Conservation (phyloP, 2,329 filamentous ascomycete genomes). For the Neofusicoccum sp. region DNA sequence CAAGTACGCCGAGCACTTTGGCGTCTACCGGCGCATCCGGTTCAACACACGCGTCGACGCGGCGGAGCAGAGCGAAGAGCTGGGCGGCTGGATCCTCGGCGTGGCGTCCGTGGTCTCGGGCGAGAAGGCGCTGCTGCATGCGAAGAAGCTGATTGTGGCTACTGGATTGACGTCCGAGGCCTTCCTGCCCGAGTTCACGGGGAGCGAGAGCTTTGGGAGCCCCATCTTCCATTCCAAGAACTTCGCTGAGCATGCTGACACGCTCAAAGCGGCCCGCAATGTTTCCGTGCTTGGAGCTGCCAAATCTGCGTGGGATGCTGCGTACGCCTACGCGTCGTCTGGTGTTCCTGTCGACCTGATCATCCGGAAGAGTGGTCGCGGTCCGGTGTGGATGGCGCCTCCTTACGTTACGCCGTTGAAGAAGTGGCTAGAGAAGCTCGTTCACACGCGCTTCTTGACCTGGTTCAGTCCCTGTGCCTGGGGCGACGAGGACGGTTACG, state of each 20-base stretch:
- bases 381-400: slow-evolving; percentile 60
- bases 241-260: slow-evolving; percentile 43
- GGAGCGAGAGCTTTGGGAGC: slow-evolving; percentile 50
- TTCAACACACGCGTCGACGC: slow-evolving; percentile 53
- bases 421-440: slow-evolving; percentile 65
- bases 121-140: slow-evolving; percentile 25
- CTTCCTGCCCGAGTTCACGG: slow-evolving; percentile 53
- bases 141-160: slow-evolving; percentile 58
- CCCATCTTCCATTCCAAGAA: slow-evolving; percentile 60
- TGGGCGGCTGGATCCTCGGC: slow-evolving; percentile 32
- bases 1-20: slow-evolving; percentile 47
- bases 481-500: slow-evolving; percentile 62
- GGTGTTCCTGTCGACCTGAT: slow-evolving; percentile 51
- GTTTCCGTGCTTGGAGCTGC: slow-evolving; percentile 59
- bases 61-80: slow-evolving; percentile 42
- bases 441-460: slow-evolving; percentile 64
- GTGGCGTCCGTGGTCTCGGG: not conserved
- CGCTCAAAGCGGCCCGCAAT: slow-evolving; percentile 30
- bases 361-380: slow-evolving; percentile 58
- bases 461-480: slow-evolving; percentile 76
- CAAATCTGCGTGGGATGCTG: slow-evolving; percentile 64
- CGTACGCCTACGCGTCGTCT: slow-evolving; percentile 55
- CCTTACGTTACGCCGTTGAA: slow-evolving; percentile 59
- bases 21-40: slow-evolving; percentile 48
- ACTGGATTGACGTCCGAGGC: slow-evolving; percentile 61